Percentiles rank a stretch among this genome's conserved stretches.
Conservation (phyloP, 1,284 basidiomycete species). For the Cutaneotrichosporon mucoides region DNA sequence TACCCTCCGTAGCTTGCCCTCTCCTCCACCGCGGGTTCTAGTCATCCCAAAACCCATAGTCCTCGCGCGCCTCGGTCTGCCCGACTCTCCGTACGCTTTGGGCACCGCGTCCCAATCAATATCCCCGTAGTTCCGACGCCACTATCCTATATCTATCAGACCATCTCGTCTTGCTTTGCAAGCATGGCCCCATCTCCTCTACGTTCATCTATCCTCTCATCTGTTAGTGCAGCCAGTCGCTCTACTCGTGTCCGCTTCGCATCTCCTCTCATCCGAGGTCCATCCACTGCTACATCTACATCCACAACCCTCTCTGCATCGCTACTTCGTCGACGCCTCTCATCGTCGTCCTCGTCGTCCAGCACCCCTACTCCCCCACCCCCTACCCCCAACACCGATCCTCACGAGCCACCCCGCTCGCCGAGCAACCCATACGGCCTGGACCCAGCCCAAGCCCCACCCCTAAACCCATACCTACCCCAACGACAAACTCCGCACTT, state of each 20-base stretch:
- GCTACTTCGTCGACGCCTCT: background rate
- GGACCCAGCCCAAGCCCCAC: background rate
- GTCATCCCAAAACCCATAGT: background rate
- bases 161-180: background rate
- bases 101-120: constrained; percentile 1
- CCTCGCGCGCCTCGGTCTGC: background rate
- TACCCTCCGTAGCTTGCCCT: background rate
- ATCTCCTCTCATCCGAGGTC: constrained; percentile 1
- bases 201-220: background rate
- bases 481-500: background rate
- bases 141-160: background rate
- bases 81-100: constrained; percentile 2
- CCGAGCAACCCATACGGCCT: background rate
- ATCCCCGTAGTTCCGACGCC: background rate
- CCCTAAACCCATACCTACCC: background rate
- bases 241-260: constrained; percentile 1
- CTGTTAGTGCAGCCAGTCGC: too few relatives aligned
- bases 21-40: background rate
- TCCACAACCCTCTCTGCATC: background rate
- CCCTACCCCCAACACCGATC: background rate
- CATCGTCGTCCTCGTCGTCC: background rate
- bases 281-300: background rate
- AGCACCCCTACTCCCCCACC: background rate
- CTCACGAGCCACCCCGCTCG: too few relatives aligned
- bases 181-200: background rate